Evolutionary conservation across 1,284 basidiomycete genomes (phyloP), one percentile per base, ranked within the genome.

Genomic region (Sanguinoderma infundibulare): DNA sequence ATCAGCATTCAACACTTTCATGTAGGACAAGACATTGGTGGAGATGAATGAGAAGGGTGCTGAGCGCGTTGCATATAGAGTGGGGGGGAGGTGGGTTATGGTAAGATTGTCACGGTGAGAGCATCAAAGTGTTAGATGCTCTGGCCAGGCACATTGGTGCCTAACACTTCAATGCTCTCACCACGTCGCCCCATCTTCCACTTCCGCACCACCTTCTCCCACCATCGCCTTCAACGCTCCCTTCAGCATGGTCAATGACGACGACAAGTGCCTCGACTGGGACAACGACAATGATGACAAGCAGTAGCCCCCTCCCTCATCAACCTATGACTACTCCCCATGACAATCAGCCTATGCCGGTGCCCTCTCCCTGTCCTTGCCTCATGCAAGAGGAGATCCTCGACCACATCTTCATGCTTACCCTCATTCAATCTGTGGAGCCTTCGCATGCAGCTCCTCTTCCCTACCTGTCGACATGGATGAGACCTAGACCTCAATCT

Each of bases 231-330:
- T 36, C 55, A n/a, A 32, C 40, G 6, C n/a, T 14, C 28, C 30
- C 4, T 28, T 24, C 61, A 69, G 54, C 67, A 90, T 90, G 89
- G 44, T 50, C 8, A 86, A 84, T 66, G 87, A 89, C 69, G 89
- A 92, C 59, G 77, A 74, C 44, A 90, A 92, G 70, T 75, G 83
- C 36, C 78, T 91, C 38, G 90, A 92, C 76, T 92, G 90, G 90
- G 87, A 86, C 35, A 83, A 88, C 69, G 89, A 89, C 61, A 89
- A n/a, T n/a, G n/a, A 90, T 53, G 86, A 89, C 60, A 85, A 87
- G 66, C 70, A 68, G 49, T 72, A 74, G 61, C 68, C 70, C 17
- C 71, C 70, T 17, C 47, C 55, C 36, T 56, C 53, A 34, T 64
- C 71, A 10, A 63, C 60, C 53, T 49, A 58, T 36, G 75, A 75